phyloP scores from a whole-genome alignment of 1,284 basidiomycete genomes.

The Wolfiporia cocos region DNA sequence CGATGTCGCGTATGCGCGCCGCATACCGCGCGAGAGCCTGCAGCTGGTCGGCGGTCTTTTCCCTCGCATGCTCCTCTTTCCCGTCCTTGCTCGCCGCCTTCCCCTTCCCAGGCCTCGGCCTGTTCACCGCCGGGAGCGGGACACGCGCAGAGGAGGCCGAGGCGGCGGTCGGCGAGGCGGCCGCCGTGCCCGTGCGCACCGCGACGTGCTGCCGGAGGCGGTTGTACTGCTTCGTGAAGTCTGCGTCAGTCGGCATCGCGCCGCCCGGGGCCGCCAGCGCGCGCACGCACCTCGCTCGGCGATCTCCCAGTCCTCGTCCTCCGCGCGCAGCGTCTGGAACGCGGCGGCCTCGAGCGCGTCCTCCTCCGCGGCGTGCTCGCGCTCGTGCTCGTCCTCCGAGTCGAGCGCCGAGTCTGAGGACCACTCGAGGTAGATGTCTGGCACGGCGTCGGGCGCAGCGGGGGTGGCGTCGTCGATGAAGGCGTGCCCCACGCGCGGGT shows the following conservation, averaged over 20 bases:
- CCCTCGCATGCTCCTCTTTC: constrained; percentile 27
- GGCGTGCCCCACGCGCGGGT: constrained; percentile 19
- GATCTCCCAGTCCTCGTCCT: constrained; percentile 92
- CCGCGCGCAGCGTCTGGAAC: constrained; percentile 54
- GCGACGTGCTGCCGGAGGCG: constrained; percentile 82
- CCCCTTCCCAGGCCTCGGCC: constrained; percentile 36
- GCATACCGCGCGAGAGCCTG: constrained; percentile 67
- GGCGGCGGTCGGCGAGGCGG: constrained; percentile 46
- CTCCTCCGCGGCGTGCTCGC: constrained; percentile 23
- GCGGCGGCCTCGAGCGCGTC: constrained; percentile 22
- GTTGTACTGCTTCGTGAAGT: constrained; percentile 97
- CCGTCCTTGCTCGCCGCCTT: constrained; percentile 4
- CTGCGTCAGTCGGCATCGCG: constrained; percentile 34
- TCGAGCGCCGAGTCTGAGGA: constrained; percentile 18
- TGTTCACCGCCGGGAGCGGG: constrained; percentile 69
- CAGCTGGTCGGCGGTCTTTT: constrained; percentile 62
- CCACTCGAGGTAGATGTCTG: constrained; percentile 20
- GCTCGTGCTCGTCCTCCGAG: constrained; percentile 16
- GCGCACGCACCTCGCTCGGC: constrained; percentile 58
- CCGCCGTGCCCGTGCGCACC: constrained; percentile 60
- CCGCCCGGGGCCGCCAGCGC: neutral
- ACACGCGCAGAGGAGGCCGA: constrained; percentile 46
- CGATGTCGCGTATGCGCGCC: constrained; percentile 61
- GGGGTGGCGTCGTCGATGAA: constrained; percentile 24
- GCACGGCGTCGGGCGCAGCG: too few relatives aligned